These are phyloP conservation scores for Calamus simplicifolius DNA, from an alignment of 176 grass and related monocot species.

Conservation along the genomic window DNA sequence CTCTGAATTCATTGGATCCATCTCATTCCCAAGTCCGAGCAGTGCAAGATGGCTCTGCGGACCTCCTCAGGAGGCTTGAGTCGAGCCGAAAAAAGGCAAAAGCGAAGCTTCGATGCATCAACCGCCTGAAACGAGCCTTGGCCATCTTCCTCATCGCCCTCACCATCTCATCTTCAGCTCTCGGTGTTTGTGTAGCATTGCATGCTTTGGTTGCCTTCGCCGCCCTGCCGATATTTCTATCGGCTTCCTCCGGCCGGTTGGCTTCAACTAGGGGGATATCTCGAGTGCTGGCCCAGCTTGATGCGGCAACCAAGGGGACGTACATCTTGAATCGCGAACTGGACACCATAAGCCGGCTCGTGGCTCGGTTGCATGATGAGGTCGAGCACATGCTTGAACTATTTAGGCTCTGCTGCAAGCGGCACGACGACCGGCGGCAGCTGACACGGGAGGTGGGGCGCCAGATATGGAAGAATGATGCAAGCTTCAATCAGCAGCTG, in stretches of 20 bases:
- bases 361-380: conserved; percentile 67
- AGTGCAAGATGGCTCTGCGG: conserved; percentile 38
- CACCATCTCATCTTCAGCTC: conserved; percentile 28
- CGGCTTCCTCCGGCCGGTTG: conserved; percentile 16
- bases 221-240: conserved; percentile 8
- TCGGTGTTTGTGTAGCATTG: conserved; percentile 56
- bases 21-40: conserved; percentile 46
- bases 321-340: conserved; percentile 87
- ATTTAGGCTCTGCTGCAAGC: conserved; percentile 50
- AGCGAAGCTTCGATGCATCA: conserved; percentile 41
- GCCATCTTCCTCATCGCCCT: conserved; percentile 37
- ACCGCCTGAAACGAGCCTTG: conserved; percentile 36
- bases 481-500: conserved; percentile 75
- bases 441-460: conserved; percentile 66
- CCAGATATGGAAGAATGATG: conserved; percentile 71
- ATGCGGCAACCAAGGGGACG: conserved; percentile 62
- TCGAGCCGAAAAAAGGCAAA: conserved; percentile 46
- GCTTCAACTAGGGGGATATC: conserved; percentile 29
- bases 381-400: conserved; percentile 69
- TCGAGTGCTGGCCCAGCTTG: conserved; percentile 52
- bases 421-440: conserved; percentile 40
- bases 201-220: conserved; percentile 46
- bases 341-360: conserved; percentile 87
- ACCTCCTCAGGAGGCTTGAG: conserved; percentile 55
- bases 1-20: conserved; percentile 37